Conservation (phyloP, 441 rosid genomes). For the Arabidopsis hybrid region DNA sequence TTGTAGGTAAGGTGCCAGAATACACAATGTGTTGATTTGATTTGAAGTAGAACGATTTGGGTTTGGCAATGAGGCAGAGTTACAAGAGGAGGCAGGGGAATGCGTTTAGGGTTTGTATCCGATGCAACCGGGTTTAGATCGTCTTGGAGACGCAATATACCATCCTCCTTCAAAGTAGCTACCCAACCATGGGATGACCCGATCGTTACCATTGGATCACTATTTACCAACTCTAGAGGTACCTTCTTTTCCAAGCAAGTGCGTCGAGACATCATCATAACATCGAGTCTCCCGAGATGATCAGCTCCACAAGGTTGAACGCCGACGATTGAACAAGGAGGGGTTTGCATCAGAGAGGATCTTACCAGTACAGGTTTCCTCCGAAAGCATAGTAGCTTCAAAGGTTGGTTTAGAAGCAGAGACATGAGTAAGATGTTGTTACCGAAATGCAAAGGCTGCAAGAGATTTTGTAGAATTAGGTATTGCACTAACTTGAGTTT, state of each 20-base stretch:
- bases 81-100: not conserved
- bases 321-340: too few species aligned
- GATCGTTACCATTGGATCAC: not conserved
- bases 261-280: too few species aligned
- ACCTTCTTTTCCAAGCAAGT: not conserved
- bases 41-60: not conserved
- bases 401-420: too few species aligned
- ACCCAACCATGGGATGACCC: not conserved
- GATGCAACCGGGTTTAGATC: not conserved
- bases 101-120: not conserved
- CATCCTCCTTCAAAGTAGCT: not conserved
- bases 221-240: not conserved
- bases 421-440: too few species aligned
- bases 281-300: not conserved
- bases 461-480: too few species aligned
- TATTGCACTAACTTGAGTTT: too few species aligned
- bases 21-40: too few species aligned
- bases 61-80: not conserved
- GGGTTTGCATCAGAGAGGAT: too few species aligned
- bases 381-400: too few species aligned
- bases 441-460: too few species aligned
- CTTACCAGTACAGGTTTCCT: too few species aligned
- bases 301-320: too few species aligned
- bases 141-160: not conserved
- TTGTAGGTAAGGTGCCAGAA: not conserved